These are phyloP conservation scores for Talaromyces sp. DNA, from an alignment of 2,329 filamentous ascomycete genomes.

Conservation along the genomic window DNA sequence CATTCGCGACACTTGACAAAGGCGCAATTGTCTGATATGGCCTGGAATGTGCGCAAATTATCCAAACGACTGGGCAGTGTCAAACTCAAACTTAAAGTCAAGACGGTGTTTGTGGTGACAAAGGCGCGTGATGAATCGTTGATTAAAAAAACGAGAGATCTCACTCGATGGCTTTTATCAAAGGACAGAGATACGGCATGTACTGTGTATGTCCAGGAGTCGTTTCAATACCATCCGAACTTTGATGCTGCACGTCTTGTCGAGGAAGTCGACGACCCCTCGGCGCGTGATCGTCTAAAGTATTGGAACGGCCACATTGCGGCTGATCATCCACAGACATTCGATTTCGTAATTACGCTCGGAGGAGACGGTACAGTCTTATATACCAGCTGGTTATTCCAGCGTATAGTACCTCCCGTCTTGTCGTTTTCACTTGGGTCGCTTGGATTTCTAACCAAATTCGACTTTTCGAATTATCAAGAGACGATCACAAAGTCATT, in stretches of 20 bases:
- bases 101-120: constrained; percentile 78
- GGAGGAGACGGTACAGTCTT: constrained; percentile 96
- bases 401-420: constrained; percentile 88
- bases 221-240: constrained; percentile 61
- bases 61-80: constrained; percentile 81
- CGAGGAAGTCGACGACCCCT: constrained; percentile 48
- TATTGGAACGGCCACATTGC: constrained; percentile 85
- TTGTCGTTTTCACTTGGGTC: constrained; percentile 88
- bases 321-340: constrained; percentile 69
- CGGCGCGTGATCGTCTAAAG: constrained; percentile 56
- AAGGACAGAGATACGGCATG: constrained; percentile 63
- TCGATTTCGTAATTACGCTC: constrained; percentile 89
- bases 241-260: constrained; percentile 71
- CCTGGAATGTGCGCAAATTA: constrained; percentile 86
- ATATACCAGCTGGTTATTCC: constrained; percentile 95
- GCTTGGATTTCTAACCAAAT: constrained; percentile 91
- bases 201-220: constrained; percentile 75
- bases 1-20: constrained; percentile 81
- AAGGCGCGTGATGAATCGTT: constrained; percentile 85
- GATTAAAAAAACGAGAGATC: constrained; percentile 68
- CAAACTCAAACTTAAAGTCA: constrained; percentile 73
- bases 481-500: constrained; percentile 68
- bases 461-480: constrained; percentile 75
- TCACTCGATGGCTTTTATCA: constrained; percentile 75
- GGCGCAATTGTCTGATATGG: constrained; percentile 93